Evolutionary conservation across 179 eudicot species (phyloP), one percentile per base, ranked within the genome.

Genomic region (Carnegiea gigantea): DNA sequence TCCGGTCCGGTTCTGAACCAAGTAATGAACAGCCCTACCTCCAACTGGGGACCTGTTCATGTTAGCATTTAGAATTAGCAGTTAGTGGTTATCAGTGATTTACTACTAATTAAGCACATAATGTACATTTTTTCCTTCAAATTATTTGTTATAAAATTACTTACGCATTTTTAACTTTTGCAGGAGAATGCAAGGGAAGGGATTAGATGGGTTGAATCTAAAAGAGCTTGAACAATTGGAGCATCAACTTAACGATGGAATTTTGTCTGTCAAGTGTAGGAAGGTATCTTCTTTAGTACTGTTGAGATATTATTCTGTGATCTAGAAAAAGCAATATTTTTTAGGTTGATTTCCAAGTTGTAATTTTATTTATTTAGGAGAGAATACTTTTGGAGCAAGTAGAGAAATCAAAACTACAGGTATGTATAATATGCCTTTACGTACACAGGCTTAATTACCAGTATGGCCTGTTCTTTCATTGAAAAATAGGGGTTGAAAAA

Each of bases 171-270:
- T 0, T 38, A 21, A 48, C 15, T 17, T 72, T 24, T 48, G 70
- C 60, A 94, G 98, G 91, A 90, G 78, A 24, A 80, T 94, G 81
- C 83, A 88, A 80, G 98, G 97, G 15, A 89, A 87, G 83, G 95
- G 89, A 72, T 86, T 92, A 60, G 82, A 79, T 2, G 88, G 88
- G 48, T 62, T 91, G 79, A 82, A 78, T 83, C 48, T 84, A 1
- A 80, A 81, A 77, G 97, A 89, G 49, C 80, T 93, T 68, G 88
- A 85, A 43, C 78, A 82, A 1, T 86, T 91, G 65, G 98, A 94
- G 83, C 86, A 81, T 80, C 90, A 89, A 72, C 81, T 94, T 23
- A 85, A 73, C 78, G 89, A 88, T 43, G 94, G 92, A 26, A 73
- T 92, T 77, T 51, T 82, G 28, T 81, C 90, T 62, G 88, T 92